Evolutionary conservation across 768 basidiomycete genomes (phyloP).

Genomic region (Ramaria sp.): DNA sequence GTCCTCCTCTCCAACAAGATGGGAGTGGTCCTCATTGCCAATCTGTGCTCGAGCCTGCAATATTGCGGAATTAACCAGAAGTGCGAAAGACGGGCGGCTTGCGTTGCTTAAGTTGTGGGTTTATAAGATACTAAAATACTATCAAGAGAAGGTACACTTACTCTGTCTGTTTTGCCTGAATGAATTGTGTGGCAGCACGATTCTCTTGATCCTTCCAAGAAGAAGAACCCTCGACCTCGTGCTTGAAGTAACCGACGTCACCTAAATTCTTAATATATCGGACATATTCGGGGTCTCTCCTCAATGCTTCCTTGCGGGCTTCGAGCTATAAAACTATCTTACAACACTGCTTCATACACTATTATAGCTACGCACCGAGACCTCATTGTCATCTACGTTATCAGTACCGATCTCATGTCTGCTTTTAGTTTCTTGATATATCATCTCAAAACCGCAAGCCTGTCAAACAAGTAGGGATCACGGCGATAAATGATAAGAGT

Average conservation of each 20-base stretch:
- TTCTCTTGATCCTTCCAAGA: constrained; percentile 65
- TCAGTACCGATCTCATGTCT: constrained; percentile 38
- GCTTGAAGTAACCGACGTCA: constrained; percentile 64
- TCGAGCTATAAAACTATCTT: constrained; percentile 31
- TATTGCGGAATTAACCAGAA: constrained; percentile 56
- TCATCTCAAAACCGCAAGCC: constrained; percentile 96
- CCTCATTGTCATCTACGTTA: neutral
- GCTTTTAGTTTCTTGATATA: constrained; percentile 76
- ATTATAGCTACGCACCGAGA: neutral
- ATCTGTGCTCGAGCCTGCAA: constrained; percentile 25
- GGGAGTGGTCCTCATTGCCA: constrained; percentile 10
- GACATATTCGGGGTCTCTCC: constrained; percentile 53
- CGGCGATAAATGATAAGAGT: neutral
- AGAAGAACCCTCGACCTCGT: constrained; percentile 66
- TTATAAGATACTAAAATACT: neutral
- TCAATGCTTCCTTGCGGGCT: constrained; percentile 57
- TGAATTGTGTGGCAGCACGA: constrained; percentile 57
- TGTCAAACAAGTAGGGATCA: constrained; percentile 19
- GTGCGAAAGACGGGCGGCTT: constrained; percentile 66
- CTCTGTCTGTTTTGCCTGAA: constrained; percentile 54
- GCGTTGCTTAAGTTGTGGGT: constrained; percentile 27
- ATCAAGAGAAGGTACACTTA: constrained; percentile 26
- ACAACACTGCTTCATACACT: neutral
- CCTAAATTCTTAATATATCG: constrained; percentile 60
- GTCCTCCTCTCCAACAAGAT: constrained; percentile 42